phyloP scores from a whole-genome alignment of 345 rosid genomes.

The Euphorbia tirucalli region DNA sequence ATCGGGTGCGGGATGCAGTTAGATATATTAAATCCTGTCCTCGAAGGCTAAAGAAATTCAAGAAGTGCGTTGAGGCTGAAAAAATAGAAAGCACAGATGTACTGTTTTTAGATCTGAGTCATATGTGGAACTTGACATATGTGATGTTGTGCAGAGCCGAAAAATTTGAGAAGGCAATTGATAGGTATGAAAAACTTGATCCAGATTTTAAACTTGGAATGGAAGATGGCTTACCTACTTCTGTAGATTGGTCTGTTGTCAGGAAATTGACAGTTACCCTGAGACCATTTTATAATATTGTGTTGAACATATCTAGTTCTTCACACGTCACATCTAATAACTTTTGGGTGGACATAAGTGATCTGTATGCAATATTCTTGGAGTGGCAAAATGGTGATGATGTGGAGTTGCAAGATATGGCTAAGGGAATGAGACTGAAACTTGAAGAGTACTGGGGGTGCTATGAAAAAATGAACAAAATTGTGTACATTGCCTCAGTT shows the following conservation, averaged over 20 bases:
- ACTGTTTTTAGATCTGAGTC: not conserved
- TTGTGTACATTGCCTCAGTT: not conserved
- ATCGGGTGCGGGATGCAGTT: not conserved
- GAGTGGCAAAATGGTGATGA: not conserved
- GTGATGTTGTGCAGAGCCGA: not conserved
- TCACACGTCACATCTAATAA: not conserved
- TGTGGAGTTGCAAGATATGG: not conserved
- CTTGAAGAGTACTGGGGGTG: not conserved
- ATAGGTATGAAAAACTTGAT: not conserved
- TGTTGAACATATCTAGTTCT: not conserved
- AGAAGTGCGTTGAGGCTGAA: not conserved
- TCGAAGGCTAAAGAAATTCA: not conserved
- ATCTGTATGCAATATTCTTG: not conserved
- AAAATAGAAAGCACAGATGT: not conserved
- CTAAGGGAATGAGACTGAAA: not conserved
- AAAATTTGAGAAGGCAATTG: not conserved
- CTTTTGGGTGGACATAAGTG: not conserved
- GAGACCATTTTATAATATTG: not conserved
- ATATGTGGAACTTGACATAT: constrained; percentile 2
- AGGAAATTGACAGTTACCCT: not conserved
- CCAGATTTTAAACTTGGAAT: not conserved
- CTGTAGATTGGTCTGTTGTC: not conserved
- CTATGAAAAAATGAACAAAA: not conserved
- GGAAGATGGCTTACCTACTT: not conserved
- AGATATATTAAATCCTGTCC: not conserved